phyloP scores from a whole-genome alignment of 495 filamentous ascomycete species.

The Pseudevernia furfuracea region DNA sequence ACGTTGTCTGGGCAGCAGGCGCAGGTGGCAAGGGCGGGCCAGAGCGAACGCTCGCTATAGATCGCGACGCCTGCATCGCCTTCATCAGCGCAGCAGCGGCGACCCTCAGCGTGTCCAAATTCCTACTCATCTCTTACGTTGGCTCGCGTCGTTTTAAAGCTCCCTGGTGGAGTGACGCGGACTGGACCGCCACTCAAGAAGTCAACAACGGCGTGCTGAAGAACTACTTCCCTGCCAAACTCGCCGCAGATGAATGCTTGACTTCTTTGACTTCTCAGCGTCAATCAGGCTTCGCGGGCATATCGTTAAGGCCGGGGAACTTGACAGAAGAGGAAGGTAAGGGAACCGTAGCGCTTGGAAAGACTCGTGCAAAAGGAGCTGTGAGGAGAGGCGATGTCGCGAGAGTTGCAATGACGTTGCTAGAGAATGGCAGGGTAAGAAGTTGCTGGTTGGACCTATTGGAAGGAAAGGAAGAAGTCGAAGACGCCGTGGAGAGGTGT shows the following conservation, averaged over 20 bases:
- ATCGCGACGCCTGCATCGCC: conserved; percentile 59
- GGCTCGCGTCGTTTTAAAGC: conserved; percentile 51
- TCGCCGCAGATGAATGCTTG: conserved; percentile 66
- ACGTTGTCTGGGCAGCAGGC: conserved; percentile 74
- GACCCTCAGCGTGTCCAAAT: conserved; percentile 54
- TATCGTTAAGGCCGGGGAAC: conserved; percentile 59
- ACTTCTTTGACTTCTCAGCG: conserved; percentile 46
- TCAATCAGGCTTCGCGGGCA: conserved; percentile 49
- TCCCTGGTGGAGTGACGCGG: conserved; percentile 58
- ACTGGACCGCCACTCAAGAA: conserved; percentile 44
- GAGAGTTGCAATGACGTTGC: conserved; percentile 53
- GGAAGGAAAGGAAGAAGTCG: conserved; percentile 50
- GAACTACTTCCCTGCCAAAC: conserved; percentile 65
- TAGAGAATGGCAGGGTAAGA: conserved; percentile 46
- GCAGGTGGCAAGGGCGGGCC: conserved; percentile 71
- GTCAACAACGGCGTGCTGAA: conserved; percentile 49
- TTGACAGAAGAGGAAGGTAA: conserved; percentile 53
- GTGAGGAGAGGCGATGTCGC: conserved; percentile 65
- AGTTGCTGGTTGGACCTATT: conserved; percentile 51
- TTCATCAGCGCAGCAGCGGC: conserved; percentile 61
- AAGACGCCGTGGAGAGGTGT: conserved; percentile 57
- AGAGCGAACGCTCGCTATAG: conserved; percentile 52
- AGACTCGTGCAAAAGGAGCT: conserved; percentile 45
- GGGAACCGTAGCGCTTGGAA: conserved; percentile 58
- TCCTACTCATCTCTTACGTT: conserved; percentile 66